Evolutionary conservation across 805 yeast species (phyloP), one percentile per base, ranked within the genome.

Genomic region (Candida pini): DNA sequence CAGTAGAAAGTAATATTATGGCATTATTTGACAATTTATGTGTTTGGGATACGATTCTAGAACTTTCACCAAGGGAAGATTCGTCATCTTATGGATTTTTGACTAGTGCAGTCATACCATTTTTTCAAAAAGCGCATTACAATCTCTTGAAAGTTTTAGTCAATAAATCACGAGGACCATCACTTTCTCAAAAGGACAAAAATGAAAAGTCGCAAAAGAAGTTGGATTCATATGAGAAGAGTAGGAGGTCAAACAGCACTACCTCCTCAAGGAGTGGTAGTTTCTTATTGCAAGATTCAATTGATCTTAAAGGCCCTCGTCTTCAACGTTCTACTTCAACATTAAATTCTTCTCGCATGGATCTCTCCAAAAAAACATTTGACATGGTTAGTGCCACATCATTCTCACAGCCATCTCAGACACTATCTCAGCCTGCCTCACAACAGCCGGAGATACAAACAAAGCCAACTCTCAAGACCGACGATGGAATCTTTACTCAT

Each of bases 1-100:
- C 39, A 9, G 22, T 50, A 4, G 38, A 36, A 14, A 34, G 36
- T 9, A 37, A 48, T 18, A 28, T 56, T 13, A 37, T 36, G 7
- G 39, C 44, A 3, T 34, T 51, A 10, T 51, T 60, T 25, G 65
- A 60, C 35, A 46, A 47, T 30, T 34, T 60, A 21, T 55, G 62
- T 34, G 53, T 57, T 8, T 50, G 52, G 45, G 65, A 60, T 39
- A 63, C 62, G 1, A 44, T 60, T 3, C 28, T 35, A 8, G 62
- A 58, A 2, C 27, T 48, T 4, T 39, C 51, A 17, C 37, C 53
- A 9, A 49, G 38, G 18, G 56, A 53, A 23, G 44, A 47, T 14
- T 35, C 43, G 6, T 58, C 63, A 1, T 41, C 62, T 4, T 53
- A 48, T 34, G 41, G 39, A 7, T 58, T 55, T 26, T 31, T 59